phyloP scores from a whole-genome alignment of 169 alveolate genomes.

The Plasmodium reichenowi region DNA sequence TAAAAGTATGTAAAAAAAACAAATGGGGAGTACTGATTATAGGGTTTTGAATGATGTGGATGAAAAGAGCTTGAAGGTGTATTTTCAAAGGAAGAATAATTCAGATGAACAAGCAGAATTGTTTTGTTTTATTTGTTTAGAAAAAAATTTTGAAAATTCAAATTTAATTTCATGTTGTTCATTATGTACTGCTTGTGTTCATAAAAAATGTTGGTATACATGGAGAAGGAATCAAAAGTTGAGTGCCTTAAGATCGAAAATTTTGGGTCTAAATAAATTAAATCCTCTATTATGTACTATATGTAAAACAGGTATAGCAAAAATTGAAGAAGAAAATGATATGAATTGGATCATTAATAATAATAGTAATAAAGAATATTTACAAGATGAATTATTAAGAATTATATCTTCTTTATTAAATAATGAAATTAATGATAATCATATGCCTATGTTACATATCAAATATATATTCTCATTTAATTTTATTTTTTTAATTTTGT shows the following conservation, averaged over 20 bases:
- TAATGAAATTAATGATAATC: conserved; percentile 33
- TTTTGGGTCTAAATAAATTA: conserved; percentile 45
- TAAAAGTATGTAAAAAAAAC: too few relatives aligned
- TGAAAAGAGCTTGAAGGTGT: conserved; percentile 3
- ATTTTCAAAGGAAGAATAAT: conserved; percentile 19
- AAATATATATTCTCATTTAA: conserved; percentile 60
- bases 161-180: conserved; percentile 61
- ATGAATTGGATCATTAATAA: conserved; percentile 30
- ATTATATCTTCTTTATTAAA: conserved; percentile 50
- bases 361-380: conserved; percentile 50
- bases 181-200: conserved; percentile 72
- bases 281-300: conserved; percentile 74
- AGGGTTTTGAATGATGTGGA: not conserved
- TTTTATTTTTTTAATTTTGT: conserved; percentile 38
- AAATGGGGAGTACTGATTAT: conserved; percentile 45
- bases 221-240: conserved; percentile 58
- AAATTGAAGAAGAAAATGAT: conserved; percentile 69
- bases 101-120: conserved; percentile 55
- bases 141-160: conserved; percentile 34
- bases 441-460: conserved; percentile 27
- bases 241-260: conserved; percentile 60
- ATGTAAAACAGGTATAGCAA: conserved; percentile 75
- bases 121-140: conserved; percentile 73
- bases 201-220: conserved; percentile 70
- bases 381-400: conserved; percentile 71